Evolutionary conservation across 129 eudicot species (phyloP).

Genomic region (Erigeron canadensis): DNA sequence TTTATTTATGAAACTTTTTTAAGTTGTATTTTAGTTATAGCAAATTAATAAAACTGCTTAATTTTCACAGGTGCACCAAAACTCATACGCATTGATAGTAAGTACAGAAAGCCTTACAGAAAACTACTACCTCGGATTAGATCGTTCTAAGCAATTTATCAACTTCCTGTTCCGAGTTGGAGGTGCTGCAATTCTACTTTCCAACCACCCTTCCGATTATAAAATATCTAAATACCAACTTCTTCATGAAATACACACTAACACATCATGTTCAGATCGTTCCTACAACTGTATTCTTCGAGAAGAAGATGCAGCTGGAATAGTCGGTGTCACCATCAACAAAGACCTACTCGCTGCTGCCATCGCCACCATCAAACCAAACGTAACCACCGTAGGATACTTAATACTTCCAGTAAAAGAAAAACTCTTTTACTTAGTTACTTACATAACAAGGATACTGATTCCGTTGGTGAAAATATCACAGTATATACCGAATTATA

Average conservation of each 20-base stretch:
- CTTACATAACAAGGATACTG: slow-evolving; percentile 15
- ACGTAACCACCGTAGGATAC: slow-evolving; percentile 37
- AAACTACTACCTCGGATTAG: slow-evolving; percentile 44
- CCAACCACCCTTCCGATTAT: slow-evolving; percentile 35
- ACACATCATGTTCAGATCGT: slow-evolving; percentile 43
- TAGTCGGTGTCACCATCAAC: slow-evolving; percentile 37
- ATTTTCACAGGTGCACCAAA: slow-evolving; percentile 41
- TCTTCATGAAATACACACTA: slow-evolving; percentile 42
- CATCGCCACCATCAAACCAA: slow-evolving; percentile 30
- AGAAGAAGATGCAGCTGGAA: slow-evolving; percentile 43
- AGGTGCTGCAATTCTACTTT: slow-evolving; percentile 58
- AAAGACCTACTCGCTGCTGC: slow-evolving; percentile 48
- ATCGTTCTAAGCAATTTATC: slow-evolving; percentile 34
- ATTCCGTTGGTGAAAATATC: background rate
- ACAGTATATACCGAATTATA: slow-evolving; percentile 43
- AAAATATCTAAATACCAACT: slow-evolving; percentile 47
- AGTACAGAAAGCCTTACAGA: slow-evolving; percentile 53
- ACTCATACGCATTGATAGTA: slow-evolving; percentile 53
- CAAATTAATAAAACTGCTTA: background rate
- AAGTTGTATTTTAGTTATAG: too few species aligned
- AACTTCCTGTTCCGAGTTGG: slow-evolving; percentile 52
- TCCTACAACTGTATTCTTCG: slow-evolving; percentile 43
- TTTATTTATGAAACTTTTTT: too few species aligned
- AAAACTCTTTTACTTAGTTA: slow-evolving; percentile 18
- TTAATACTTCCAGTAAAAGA: slow-evolving; percentile 48